Conservation (phyloP, 768 basidiomycete species). For the Lentinus brumalis region DNA sequence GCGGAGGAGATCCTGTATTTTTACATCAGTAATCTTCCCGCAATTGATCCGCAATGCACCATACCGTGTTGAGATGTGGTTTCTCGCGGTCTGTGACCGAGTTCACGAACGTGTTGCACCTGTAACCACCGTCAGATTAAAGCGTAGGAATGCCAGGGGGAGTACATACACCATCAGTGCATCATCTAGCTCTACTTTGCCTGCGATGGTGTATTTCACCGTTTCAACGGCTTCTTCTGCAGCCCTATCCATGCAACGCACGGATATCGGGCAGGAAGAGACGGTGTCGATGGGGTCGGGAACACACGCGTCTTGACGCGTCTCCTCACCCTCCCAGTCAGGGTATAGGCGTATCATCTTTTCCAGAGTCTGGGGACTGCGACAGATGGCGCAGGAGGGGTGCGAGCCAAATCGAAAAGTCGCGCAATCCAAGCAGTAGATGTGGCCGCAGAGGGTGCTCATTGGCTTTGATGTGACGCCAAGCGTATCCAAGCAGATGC, state of each 20-base stretch:
- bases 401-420: constrained; percentile 23
- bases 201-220: constrained; percentile 9
- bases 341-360: constrained; percentile 23
- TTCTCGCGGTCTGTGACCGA: constrained; percentile 12
- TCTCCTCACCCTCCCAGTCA: constrained; percentile 4
- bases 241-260: constrained; percentile 12
- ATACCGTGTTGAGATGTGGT: constrained; percentile 11
- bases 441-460: constrained; percentile 28
- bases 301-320: neutral
- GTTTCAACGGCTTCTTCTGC: constrained; percentile 8
- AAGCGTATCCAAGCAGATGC: constrained; percentile 23
- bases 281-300: neutral
- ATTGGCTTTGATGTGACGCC: constrained; percentile 8
- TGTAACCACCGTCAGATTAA: neutral
- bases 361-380: constrained; percentile 17
- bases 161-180: constrained; percentile 8
- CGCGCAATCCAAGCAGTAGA: constrained; percentile 30
- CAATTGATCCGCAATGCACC: neutral
- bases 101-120: constrained; percentile 21
- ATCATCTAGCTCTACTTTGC: constrained; percentile 4
- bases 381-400: constrained; percentile 25
- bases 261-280: constrained; percentile 10
- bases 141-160: neutral
- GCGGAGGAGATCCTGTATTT: constrained; percentile 3
- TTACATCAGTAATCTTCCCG: neutral